These are phyloP conservation scores for Clarireedia homoeocarpa DNA, from an alignment of 2,329 filamentous ascomycete genomes.

Conservation along the genomic window DNA sequence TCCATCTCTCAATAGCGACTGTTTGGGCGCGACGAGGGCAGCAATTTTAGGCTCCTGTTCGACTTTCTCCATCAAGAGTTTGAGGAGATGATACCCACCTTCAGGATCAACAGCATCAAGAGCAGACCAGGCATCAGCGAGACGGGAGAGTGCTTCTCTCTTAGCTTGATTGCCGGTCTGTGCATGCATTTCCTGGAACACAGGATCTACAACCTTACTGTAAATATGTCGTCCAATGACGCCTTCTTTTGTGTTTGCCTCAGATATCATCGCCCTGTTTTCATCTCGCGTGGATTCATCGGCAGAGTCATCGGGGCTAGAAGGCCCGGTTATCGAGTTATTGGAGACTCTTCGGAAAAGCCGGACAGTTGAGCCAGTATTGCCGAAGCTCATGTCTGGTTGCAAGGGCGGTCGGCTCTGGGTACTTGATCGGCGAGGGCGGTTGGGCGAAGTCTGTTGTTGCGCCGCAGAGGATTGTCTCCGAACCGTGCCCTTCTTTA, in stretches of 20 bases:
- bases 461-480: constrained; percentile 32
- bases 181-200: constrained; percentile 79
- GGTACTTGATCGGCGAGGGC: constrained; percentile 21
- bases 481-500: constrained; percentile 50
- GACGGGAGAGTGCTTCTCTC: constrained; percentile 71
- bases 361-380: constrained; percentile 83
- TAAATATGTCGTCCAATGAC: constrained; percentile 75
- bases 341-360: constrained; percentile 87
- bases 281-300: constrained; percentile 42
- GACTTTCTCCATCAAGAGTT: constrained; percentile 66
- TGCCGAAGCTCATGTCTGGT: constrained; percentile 87
- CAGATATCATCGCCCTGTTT: constrained; percentile 51
- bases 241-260: constrained; percentile 69
- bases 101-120: constrained; percentile 86
- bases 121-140: constrained; percentile 78
- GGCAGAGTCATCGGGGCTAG: constrained; percentile 20
- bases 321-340: constrained; percentile 32
- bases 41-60: constrained; percentile 60
- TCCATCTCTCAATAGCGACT: constrained; percentile 43
- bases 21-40: constrained; percentile 22
- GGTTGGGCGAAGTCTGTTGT: constrained; percentile 25
- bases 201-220: constrained; percentile 71
- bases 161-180: constrained; percentile 65
- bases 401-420: constrained; percentile 66
- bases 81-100: constrained; percentile 78